Conservation (phyloP, 2,329 filamentous ascomycete species). For the Calonectria multiphialidica region DNA sequence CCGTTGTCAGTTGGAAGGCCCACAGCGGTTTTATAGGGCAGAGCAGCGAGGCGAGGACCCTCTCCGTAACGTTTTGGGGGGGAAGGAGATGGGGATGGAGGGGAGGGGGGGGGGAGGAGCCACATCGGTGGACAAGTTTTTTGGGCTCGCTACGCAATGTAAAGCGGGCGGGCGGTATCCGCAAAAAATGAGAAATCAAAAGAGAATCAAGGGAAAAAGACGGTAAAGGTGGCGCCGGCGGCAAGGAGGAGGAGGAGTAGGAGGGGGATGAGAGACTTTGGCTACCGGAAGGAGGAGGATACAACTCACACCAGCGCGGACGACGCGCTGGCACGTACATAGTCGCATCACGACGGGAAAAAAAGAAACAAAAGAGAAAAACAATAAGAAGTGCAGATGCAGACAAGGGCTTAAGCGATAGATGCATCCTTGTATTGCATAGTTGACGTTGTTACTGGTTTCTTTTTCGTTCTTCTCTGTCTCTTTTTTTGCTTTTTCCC, state of each 20-base stretch:
- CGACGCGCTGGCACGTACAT: no score
- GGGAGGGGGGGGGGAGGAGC: not conserved
- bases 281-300: not conserved
- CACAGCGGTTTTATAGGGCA: slow-evolving; percentile 22
- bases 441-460: not conserved
- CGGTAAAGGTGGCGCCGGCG: no score
- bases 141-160: slow-evolving; percentile 1
- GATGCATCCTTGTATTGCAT: slow-evolving; percentile 1
- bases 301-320: not conserved
- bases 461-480: not conserved
- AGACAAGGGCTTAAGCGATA: not conserved
- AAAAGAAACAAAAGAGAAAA: not conserved
- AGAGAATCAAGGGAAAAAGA: not conserved
- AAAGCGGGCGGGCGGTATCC: slow-evolving; percentile 3
- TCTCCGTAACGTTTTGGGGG: not conserved
- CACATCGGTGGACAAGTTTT: not conserved
- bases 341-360: not conserved
- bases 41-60: not conserved
- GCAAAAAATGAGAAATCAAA: slow-evolving; percentile 7
- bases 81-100: no score
- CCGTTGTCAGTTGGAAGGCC: slow-evolving; percentile 16
- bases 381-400: not conserved
- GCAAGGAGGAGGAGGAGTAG: no score
- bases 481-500: not conserved
- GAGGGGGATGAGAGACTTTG: not conserved